phyloP scores from a whole-genome alignment of 768 basidiomycete species.

The Collybiopsis confluens region DNA sequence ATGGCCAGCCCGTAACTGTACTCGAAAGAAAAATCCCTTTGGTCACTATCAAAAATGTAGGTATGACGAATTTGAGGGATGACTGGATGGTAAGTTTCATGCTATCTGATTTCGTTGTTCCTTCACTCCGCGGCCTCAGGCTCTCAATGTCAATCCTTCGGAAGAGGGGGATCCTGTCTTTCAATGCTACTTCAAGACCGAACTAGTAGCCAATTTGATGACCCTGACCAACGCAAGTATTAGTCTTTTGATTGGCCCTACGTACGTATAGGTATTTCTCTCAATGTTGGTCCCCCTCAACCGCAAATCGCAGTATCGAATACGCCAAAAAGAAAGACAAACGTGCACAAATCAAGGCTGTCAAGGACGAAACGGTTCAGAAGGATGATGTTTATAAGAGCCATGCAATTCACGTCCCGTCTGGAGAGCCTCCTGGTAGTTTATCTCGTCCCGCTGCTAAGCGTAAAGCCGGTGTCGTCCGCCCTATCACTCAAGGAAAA shows the following conservation, averaged over 20 bases:
- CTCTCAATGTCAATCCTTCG: constrained; percentile 68
- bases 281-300: constrained; percentile 7
- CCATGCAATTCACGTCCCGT: constrained; percentile 80
- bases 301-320: constrained; percentile 54
- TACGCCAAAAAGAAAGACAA: constrained; percentile 99
- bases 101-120: neutral
- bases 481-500: constrained; percentile 84
- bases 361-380: constrained; percentile 81
- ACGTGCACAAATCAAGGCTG: constrained; percentile 76
- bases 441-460: constrained; percentile 80
- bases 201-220: constrained; percentile 78
- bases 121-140: constrained; percentile 35
- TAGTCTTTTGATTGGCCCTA: constrained; percentile 67
- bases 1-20: constrained; percentile 52
- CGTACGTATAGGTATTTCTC: constrained; percentile 46
- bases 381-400: constrained; percentile 91
- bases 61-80: constrained; percentile 85
- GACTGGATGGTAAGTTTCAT: constrained; percentile 80
- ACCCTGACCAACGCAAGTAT: constrained; percentile 77
- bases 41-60: constrained; percentile 80
- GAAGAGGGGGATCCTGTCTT: constrained; percentile 96
- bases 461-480: constrained; percentile 80
- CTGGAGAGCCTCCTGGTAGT: constrained; percentile 83
- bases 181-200: constrained; percentile 93
- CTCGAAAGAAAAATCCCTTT: constrained; percentile 89